Evolutionary conservation across 2,329 filamentous ascomycete genomes (phyloP).

Genomic region (Verticillium alfalfae): DNA sequence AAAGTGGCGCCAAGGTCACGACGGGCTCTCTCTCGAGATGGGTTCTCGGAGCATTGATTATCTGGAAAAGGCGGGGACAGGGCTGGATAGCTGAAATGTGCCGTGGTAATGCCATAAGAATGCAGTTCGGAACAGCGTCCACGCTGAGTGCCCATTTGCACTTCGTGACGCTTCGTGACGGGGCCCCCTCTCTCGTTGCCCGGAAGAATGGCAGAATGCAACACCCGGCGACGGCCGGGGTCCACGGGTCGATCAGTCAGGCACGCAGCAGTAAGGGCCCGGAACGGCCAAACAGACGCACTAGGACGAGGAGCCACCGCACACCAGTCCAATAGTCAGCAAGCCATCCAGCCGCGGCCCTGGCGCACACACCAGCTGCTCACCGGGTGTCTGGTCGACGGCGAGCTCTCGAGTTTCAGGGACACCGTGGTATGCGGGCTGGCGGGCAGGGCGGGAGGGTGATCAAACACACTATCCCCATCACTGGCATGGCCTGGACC

Average conservation of each 20-base stretch:
- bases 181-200: not conserved
- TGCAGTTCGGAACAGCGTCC: conserved; percentile 17
- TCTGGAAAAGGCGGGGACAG: not conserved
- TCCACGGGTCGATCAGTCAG: conserved; percentile 22
- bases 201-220: not conserved
- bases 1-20: not conserved
- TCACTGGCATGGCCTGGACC: conserved; percentile 6
- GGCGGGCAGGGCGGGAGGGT: conserved; percentile 7
- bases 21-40: not conserved
- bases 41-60: not conserved
- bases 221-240: conserved; percentile 9
- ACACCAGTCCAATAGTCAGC: not conserved
- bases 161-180: conserved; percentile 2
- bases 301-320: not conserved
- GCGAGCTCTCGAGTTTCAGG: conserved; percentile 11
- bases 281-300: conserved; percentile 5
- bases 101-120: not conserved
- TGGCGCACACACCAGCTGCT: conserved; percentile 2
- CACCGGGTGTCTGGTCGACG: not conserved
- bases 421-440: conserved; percentile 7
- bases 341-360: not conserved
- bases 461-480: conserved; percentile 13
- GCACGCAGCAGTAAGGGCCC: conserved; percentile 9
- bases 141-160: conserved; percentile 16
- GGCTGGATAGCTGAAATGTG: not conserved